Conservation (phyloP, 208 protist species). For the Acanthamoeba castellanii region DNA sequence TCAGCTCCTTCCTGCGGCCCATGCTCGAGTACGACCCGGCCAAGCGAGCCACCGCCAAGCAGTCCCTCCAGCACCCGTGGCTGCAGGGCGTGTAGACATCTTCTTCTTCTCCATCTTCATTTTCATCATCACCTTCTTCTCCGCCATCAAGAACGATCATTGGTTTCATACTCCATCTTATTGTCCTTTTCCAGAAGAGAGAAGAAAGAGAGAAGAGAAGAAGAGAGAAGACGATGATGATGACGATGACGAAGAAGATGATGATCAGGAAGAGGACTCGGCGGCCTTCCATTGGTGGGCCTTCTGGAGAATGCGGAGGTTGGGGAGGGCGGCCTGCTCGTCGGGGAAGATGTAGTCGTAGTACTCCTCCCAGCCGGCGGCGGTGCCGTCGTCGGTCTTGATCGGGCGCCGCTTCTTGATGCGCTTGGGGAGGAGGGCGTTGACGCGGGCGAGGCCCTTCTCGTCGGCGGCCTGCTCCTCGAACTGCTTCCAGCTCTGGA, state of each 20-base stretch:
- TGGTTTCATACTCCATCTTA: no score
- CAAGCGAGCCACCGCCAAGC: slow-evolving; percentile 91
- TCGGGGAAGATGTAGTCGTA: slow-evolving; percentile 91
- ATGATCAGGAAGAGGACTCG: background rate
- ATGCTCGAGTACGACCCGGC: slow-evolving; percentile 95
- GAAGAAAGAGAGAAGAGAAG: background rate
- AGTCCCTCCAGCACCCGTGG: slow-evolving; percentile 66
- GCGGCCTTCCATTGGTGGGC: slow-evolving; percentile 87
- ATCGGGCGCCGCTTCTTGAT: slow-evolving; percentile 88
- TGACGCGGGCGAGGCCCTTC: slow-evolving; percentile 58
- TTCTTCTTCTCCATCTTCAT: no score
- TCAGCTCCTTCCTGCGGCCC: slow-evolving; percentile 95
- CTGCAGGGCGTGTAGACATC: background rate
- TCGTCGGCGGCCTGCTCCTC: slow-evolving; percentile 75
- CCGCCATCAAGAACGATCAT: no score
- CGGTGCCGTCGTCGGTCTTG: slow-evolving; percentile 83
- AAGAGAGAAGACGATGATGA: background rate
- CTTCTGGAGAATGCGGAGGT: slow-evolving; percentile 87
- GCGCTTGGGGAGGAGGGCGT: slow-evolving; percentile 83
- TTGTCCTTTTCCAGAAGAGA: no score
- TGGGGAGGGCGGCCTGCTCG: slow-evolving; percentile 78
- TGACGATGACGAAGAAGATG: background rate
- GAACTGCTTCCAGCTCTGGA: slow-evolving; percentile 85
- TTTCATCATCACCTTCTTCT: no score
- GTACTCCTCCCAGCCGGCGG: slow-evolving; percentile 90